Conservation (phyloP, 257 asterid genomes). For the Prunella vulgaris region DNA sequence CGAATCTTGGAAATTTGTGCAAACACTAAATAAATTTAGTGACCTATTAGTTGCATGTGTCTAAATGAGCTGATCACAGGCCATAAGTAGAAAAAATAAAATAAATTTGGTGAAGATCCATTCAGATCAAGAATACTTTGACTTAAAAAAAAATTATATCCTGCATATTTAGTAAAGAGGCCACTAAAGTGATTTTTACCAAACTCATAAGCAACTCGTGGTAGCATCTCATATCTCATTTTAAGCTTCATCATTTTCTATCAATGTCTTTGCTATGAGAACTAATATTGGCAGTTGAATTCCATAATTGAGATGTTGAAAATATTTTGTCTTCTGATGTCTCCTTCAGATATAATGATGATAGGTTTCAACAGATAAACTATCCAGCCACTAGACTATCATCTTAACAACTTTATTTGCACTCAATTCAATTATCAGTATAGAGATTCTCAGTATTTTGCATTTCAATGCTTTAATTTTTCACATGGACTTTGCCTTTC, state of each 20-base stretch:
- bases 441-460: background rate
- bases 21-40: constrained; percentile 1
- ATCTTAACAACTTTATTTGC: background rate
- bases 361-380: background rate
- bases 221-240: background rate
- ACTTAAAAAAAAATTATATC: background rate
- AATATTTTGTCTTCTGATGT: background rate
- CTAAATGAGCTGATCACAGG: background rate
- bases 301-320: background rate
- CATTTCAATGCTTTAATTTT: background rate
- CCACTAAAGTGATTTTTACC: background rate
- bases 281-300: background rate
- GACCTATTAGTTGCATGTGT: constrained; percentile 8
- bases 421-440: background rate
- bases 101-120: background rate
- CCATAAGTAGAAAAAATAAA: background rate
- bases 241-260: background rate
- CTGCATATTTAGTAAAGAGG: background rate
- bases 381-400: background rate
- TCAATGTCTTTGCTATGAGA: background rate
- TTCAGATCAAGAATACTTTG: background rate
- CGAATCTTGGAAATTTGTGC: background rate
- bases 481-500: too few species aligned
- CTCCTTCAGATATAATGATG: background rate
- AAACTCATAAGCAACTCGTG: background rate